Evolutionary conservation across 805 yeast genomes (phyloP).

Genomic region (Grigorovia transvaalensis): DNA sequence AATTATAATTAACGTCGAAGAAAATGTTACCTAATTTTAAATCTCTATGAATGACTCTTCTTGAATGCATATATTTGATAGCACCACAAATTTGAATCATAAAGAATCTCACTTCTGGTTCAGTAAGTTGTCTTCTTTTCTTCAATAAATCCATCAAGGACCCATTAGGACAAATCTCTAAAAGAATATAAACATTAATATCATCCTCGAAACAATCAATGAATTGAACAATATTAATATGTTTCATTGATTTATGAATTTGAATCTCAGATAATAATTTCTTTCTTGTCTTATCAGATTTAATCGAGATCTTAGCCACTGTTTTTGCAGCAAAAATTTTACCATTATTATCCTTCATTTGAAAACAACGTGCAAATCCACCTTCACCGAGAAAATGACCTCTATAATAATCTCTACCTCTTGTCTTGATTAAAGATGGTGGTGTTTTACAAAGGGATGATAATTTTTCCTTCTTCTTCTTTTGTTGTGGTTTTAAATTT

Average conservation of each 20-base stretch:
- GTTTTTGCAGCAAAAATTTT: conserved; percentile 91
- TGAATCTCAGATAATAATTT: conserved; percentile 87
- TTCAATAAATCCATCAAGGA: conserved; percentile 87
- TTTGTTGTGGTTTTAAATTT: conserved; percentile 17
- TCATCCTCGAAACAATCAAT: conserved; percentile 97
- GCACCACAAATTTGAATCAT: conserved; percentile 94
- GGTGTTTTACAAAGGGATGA: conserved; percentile 93
- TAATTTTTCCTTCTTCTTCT: conserved; percentile 79
- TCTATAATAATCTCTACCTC: conserved; percentile 84
- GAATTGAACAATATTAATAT: conserved; percentile 83
- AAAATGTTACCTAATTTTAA: conserved; percentile 92
- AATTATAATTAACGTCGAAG: conserved; percentile 85
- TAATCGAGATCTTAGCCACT: conserved; percentile 90
- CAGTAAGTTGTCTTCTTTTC: conserved; percentile 72
- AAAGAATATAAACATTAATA: conserved; percentile 79
- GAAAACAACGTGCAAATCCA: conserved; percentile 97
- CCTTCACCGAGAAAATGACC: conserved; percentile 94
- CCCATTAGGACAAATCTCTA: conserved; percentile 93
- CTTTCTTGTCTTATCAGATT: conserved; percentile 74
- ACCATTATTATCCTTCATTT: conserved; percentile 85
- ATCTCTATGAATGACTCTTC: conserved; percentile 92
- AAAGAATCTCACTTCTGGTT: conserved; percentile 83
- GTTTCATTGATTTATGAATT: conserved; percentile 83
- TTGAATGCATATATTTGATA: conserved; percentile 78
- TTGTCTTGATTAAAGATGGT: conserved; percentile 81